A percentile compares a stretch with the other conserved stretches of the same genome.
These are phyloP conservation scores for Blastomyces emzantsi DNA, from an alignment of 2,329 filamentous ascomycete genomes.

Conservation along the genomic window DNA sequence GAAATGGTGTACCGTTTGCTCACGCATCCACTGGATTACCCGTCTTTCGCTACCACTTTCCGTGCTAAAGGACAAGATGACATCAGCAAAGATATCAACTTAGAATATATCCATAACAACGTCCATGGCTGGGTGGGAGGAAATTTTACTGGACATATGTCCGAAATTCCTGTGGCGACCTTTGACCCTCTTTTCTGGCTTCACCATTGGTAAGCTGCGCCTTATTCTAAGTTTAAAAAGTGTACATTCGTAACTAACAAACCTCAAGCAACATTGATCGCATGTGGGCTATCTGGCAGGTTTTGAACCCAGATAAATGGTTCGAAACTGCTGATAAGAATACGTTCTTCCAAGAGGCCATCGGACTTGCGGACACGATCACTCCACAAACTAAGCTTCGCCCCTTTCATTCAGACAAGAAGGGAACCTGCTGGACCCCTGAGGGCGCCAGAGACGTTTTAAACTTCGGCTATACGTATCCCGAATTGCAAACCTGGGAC, in stretches of 20 bases:
- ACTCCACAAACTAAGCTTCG: constrained; percentile 6
- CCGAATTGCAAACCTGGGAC: constrained; percentile 9
- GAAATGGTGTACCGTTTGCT: constrained; percentile 19
- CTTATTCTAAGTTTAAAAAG: background rate
- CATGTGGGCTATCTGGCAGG: constrained; percentile 8
- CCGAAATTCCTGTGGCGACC: constrained; percentile 60
- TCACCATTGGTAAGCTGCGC: constrained; percentile 4
- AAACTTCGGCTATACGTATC: constrained; percentile 8
- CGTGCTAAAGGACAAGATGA: constrained; percentile 15
- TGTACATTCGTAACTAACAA: background rate
- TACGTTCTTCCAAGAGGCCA: constrained; percentile 7
- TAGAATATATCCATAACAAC: constrained; percentile 40
- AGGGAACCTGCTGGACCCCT: constrained; percentile 4
- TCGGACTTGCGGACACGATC: constrained; percentile 4
- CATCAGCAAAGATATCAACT: constrained; percentile 18
- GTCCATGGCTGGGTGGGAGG: constrained; percentile 48
- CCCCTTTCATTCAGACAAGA: constrained; percentile 6
- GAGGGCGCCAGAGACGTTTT: constrained; percentile 1
- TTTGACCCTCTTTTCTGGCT: constrained; percentile 53
- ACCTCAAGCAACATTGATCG: constrained; percentile 6
- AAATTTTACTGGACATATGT: constrained; percentile 54
- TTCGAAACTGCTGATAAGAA: constrained; percentile 6
- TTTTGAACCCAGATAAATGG: constrained; percentile 9
- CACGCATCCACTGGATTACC: constrained; percentile 16
- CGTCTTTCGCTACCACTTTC: constrained; percentile 20